Conservation (phyloP, 768 basidiomycete genomes). For the Gymnopilus junonius region DNA sequence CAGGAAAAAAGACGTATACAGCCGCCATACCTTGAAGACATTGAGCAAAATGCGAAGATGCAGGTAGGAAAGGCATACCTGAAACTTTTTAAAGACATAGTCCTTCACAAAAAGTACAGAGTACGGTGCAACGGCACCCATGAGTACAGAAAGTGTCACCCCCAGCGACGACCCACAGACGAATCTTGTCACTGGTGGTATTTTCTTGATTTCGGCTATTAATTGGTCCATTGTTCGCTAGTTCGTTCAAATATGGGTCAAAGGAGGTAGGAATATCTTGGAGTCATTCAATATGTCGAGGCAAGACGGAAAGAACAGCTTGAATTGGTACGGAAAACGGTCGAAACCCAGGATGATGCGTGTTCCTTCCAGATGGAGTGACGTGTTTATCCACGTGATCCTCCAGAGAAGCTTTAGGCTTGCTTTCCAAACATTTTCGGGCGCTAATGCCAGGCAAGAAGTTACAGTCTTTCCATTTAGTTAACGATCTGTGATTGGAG, state of each 20-base stretch:
- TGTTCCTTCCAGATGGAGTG: not conserved
- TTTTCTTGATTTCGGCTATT: conserved; percentile 71
- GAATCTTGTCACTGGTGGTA: conserved; percentile 83
- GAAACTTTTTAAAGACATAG: conserved; percentile 47
- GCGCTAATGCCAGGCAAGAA: not conserved
- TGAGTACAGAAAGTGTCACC: conserved; percentile 60
- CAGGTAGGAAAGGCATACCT: conserved; percentile 45
- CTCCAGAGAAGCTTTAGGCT: not conserved
- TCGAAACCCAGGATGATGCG: not conserved
- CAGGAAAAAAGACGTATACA: conserved; percentile 75
- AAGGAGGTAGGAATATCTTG: not conserved
- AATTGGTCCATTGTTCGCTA: conserved; percentile 31
- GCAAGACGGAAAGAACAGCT: not conserved
- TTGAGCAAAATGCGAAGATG: not conserved
- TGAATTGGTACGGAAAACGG: not conserved
- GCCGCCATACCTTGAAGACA: conserved; percentile 64
- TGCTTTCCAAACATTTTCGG: not conserved
- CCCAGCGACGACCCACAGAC: conserved; percentile 63
- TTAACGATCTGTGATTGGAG: too few relatives aligned
- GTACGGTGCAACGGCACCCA: conserved; percentile 57
- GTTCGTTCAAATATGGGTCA: too few relatives aligned
- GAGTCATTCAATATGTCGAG: not conserved
- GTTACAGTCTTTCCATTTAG: too few relatives aligned
- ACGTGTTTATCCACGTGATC: not conserved
- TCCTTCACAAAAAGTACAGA: conserved; percentile 55